These are phyloP conservation scores for Trichoderma sp. DNA, from an alignment of 2,329 filamentous ascomycete genomes.

Conservation along the genomic window DNA sequence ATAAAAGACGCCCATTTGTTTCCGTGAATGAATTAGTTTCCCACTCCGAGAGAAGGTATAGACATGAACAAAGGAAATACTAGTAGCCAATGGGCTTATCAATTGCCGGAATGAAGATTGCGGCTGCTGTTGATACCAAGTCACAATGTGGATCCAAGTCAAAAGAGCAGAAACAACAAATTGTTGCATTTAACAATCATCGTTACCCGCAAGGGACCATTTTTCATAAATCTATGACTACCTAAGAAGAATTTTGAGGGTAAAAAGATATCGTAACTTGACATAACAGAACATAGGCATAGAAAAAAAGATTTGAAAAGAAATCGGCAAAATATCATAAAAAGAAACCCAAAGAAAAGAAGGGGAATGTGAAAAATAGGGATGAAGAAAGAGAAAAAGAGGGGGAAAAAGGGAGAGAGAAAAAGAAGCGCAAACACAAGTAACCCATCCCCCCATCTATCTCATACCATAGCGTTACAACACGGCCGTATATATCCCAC, in stretches of 20 bases:
- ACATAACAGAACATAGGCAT: not conserved
- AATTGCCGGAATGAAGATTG: not conserved
- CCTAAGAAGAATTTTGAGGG: not conserved
- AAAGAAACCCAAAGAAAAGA: not conserved
- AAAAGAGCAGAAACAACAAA: not conserved
- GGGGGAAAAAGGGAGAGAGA: no score
- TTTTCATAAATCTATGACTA: constrained; percentile 13
- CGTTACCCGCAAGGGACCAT: constrained; percentile 20
- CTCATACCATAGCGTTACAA: constrained; percentile 23
- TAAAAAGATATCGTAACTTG: not conserved
- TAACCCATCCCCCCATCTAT: constrained; percentile 12
- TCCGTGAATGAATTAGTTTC: not conserved
- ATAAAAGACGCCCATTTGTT: not conserved
- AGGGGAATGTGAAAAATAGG: not conserved
- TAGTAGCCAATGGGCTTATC: not conserved
- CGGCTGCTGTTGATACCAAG: not conserved
- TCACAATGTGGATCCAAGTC: not conserved
- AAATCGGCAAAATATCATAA: not conserved
- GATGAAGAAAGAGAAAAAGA: not conserved
- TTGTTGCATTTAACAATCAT: not conserved
- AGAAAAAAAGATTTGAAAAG: not conserved
- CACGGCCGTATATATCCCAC: constrained; percentile 3
- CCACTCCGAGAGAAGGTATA: not conserved
- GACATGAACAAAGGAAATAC: not conserved
- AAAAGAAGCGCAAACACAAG: not conserved